Percentiles rank a stretch among this genome's conserved stretches.
phyloP scores from a whole-genome alignment of 495 filamentous ascomycete species.

The Talaromyces proteolyticus region DNA sequence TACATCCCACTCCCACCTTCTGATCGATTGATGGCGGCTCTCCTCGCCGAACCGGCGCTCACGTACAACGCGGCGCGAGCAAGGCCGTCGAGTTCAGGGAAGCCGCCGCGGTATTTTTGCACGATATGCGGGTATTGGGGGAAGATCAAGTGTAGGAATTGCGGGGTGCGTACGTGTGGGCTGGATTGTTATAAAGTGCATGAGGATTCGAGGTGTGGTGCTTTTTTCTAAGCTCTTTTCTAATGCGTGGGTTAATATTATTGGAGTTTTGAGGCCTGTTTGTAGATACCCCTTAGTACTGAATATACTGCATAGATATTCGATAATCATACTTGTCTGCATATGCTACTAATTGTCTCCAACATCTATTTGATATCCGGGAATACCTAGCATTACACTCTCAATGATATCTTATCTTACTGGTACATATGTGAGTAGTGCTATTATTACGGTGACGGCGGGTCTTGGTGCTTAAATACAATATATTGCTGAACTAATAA shows the following conservation, averaged over 20 bases:
- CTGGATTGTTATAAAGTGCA: conserved; percentile 75
- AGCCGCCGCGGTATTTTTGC: conserved; percentile 70
- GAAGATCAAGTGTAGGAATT: conserved; percentile 75
- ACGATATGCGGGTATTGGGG: conserved; percentile 94
- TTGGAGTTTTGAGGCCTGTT: background rate
- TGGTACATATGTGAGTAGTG: background rate
- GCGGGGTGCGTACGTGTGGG: conserved; percentile 74
- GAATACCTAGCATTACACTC: too few relatives aligned
- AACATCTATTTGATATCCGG: too few relatives aligned
- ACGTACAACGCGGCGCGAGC: conserved; percentile 75
- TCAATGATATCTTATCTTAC: too few relatives aligned
- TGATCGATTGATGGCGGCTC: conserved; percentile 57
- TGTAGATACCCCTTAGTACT: conserved; percentile 1
- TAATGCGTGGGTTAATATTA: conserved; percentile 2
- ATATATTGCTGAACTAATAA: conserved; percentile 52
- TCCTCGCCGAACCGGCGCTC: conserved; percentile 67
- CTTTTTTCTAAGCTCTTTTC: conserved; percentile 35
- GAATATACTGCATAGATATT: background rate
- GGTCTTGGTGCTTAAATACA: background rate
- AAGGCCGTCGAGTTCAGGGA: conserved; percentile 40
- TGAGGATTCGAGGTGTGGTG: conserved; percentile 72
- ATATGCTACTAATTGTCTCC: too few relatives aligned
- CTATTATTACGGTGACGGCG: too few relatives aligned
- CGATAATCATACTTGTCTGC: too few relatives aligned
- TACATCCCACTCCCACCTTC: conserved; percentile 59